Base-by-base conservation (phyloP, 495 filamentous ascomycete species). In the Aspergillus ellipticus region DNA sequence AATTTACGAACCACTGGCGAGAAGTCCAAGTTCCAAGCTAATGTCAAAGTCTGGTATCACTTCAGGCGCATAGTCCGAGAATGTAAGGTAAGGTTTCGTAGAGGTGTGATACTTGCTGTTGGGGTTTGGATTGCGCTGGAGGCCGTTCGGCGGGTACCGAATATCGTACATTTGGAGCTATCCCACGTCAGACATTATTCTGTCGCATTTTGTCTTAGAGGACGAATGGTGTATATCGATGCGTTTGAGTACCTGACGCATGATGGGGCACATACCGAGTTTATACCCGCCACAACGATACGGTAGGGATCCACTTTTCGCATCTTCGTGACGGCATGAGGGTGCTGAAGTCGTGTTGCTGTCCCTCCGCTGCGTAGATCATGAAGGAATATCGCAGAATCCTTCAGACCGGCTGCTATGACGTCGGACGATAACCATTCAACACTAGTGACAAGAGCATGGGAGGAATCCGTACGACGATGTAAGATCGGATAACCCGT, bases 91-190 rank as follows among this genome's bases (percentile, higher is more conserved):
- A 3, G 75, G 70, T 33, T 54, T 65, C 1, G 67, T 74, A 2
- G 70, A 71, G 10, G 61, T 69, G 28, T 71, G 64, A 0, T 56
- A 49, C 19, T 50, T 57, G 42, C 56, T 51, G 19, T 62, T 63
- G 15, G 66, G 64, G n/a, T 66, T 64, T 11, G 67, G 66, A 28
- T 64, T 66, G 13, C 49, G 59, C 39, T 73, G 69, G 9, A 67
- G 42, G 35, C 64, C 65, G 33, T 69, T 68, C 10, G 65, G 56
- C 0, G 70, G 62, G 51, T 64, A 76, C 20, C 75, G 74, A n/a
- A 78, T 60, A 49, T 78, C 75, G 54, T 75, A 76, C 68, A 76
- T 75, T 61, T 71, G 60, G n/a, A 76, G 62, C 75, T 77, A 48
- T 20, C 11, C 48, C 11, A 33, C 6, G 45, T 55, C 29, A 26